phyloP scores from a whole-genome alignment of 495 filamentous ascomycete genomes.

The Aspergillus taichungensis region DNA sequence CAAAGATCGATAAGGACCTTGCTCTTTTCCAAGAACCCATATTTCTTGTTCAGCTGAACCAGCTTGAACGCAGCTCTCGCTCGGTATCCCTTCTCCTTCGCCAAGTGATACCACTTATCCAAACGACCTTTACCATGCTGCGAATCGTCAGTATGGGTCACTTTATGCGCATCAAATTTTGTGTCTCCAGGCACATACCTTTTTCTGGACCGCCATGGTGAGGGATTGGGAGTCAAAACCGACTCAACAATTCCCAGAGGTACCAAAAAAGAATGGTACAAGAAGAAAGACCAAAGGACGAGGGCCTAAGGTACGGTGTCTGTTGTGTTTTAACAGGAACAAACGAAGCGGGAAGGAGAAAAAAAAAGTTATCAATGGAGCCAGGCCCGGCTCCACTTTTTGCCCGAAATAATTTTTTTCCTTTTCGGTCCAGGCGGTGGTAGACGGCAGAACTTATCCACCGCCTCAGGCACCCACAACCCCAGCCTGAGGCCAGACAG shows the following conservation, averaged over 20 bases:
- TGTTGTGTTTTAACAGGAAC: not conserved
- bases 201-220: slow-evolving; percentile 95
- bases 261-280: slow-evolving; percentile 7
- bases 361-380: slow-evolving; percentile 17
- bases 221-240: slow-evolving; percentile 13
- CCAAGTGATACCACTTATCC: slow-evolving; percentile 95
- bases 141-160: slow-evolving; percentile 15
- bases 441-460: slow-evolving; percentile 2
- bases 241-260: slow-evolving; percentile 16
- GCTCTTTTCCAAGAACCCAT: slow-evolving; percentile 93
- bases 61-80: slow-evolving; percentile 97
- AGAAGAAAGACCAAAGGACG: not conserved
- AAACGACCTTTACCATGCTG: slow-evolving; percentile 96
- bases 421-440: slow-evolving; percentile 3
- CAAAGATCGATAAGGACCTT: slow-evolving; percentile 96
- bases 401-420: slow-evolving; percentile 9
- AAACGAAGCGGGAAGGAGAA: not conserved
- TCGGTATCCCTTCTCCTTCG: slow-evolving; percentile 97
- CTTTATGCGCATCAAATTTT: not conserved
- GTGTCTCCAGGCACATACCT: slow-evolving; percentile 37
- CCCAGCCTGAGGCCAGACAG: slow-evolving; percentile 4
- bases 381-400: slow-evolving; percentile 8
- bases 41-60: slow-evolving; percentile 98
- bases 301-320: slow-evolving; percentile 1
- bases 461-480: slow-evolving; percentile 6